phyloP scores from a whole-genome alignment of 306 rosid species.

The Prunus fruticosa region DNA sequence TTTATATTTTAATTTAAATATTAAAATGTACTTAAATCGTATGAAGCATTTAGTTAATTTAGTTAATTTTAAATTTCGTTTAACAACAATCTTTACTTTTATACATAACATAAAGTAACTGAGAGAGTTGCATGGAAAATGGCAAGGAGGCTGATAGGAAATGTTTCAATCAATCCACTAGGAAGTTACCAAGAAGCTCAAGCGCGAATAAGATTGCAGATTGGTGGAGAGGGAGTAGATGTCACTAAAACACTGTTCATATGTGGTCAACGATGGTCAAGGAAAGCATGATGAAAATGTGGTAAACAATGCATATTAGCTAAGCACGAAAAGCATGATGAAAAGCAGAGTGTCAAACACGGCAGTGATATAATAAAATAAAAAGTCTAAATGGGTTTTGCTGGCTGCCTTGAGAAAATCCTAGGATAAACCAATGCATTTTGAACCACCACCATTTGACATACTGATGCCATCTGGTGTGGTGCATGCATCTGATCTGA shows the following conservation, averaged over 20 bases:
- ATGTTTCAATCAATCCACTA: not conserved
- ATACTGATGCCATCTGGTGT: not conserved
- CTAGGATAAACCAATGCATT: not conserved
- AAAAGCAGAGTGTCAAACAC: conserved; percentile 33
- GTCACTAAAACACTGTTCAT: not conserved
- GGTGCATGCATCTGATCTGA: not conserved
- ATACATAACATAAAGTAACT: no score
- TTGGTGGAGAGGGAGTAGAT: conserved; percentile 12
- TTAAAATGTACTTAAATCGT: no score
- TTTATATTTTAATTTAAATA: no score
- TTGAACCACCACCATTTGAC: not conserved
- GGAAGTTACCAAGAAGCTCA: not conserved
- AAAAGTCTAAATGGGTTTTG: not conserved
- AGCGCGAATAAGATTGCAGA: conserved; percentile 4
- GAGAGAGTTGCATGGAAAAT: not conserved
- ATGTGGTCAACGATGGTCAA: not conserved
- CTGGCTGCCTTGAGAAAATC: not conserved
- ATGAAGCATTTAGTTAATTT: no score
- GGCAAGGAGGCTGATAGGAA: not conserved
- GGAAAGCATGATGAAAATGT: conserved; percentile 2
- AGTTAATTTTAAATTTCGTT: no score
- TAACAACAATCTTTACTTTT: no score
- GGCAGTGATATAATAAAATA: conserved; percentile 9
- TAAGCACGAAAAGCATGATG: not conserved
- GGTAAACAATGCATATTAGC: not conserved